phyloP scores from a whole-genome alignment of 2,329 filamentous ascomycete genomes.

The Penicillium oxalicum region DNA sequence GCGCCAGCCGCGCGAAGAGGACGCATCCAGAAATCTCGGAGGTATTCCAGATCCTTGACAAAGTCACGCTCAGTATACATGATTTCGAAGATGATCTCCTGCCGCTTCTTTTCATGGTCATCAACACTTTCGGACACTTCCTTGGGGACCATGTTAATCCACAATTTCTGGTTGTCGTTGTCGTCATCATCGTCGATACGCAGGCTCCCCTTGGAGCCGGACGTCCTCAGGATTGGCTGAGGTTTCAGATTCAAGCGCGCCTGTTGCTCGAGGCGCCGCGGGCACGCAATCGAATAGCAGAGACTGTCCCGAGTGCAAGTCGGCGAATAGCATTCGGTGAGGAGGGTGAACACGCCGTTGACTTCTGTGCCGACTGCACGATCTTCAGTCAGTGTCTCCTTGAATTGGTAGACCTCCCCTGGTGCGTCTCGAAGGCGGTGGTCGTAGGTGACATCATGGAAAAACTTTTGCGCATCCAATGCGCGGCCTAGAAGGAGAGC shows the following conservation, averaged over 20 bases:
- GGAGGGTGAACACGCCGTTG: constrained; percentile 90
- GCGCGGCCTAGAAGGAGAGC: constrained; percentile 85
- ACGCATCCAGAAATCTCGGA: constrained; percentile 97
- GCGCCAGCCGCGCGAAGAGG: constrained; percentile 70
- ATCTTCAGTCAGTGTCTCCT: constrained; percentile 78
- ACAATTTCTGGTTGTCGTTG: constrained; percentile 93
- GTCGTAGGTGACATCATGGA: constrained; percentile 98
- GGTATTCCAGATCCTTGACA: constrained; percentile 95
- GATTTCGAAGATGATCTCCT: constrained; percentile 95
- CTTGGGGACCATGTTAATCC: constrained; percentile 97
- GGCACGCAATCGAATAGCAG: constrained; percentile 97
- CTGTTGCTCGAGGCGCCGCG: constrained; percentile 87
- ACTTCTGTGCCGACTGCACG: constrained; percentile 61
- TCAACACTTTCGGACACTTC: constrained; percentile 85
- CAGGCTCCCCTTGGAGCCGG: constrained; percentile 63
- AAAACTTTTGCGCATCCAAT: constrained; percentile 95
- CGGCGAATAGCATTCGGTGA: constrained; percentile 96
- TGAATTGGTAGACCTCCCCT: constrained; percentile 93
- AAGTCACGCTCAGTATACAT: constrained; percentile 99
- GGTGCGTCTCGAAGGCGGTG: constrained; percentile 91
- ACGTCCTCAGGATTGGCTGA: constrained; percentile 73
- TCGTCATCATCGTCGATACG: constrained; percentile 71
- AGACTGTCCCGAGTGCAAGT: constrained; percentile 93
- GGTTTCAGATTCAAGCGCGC: constrained; percentile 90
- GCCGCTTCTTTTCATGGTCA: constrained; percentile 91